Conservation (phyloP, 2,329 filamentous ascomycete genomes). For the Colletotrichum costaricense region DNA sequence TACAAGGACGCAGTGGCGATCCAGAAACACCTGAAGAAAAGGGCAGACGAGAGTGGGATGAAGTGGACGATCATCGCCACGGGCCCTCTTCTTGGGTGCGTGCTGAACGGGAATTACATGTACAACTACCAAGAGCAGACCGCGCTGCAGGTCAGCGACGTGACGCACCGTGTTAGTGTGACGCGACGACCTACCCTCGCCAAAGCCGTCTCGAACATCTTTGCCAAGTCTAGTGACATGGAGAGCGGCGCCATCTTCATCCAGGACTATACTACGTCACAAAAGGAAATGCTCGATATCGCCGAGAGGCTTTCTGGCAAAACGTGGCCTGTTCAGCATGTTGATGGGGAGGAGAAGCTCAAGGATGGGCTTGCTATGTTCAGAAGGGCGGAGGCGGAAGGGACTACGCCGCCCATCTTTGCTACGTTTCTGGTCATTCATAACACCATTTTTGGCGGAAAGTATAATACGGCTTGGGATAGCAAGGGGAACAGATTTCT, state of each 20-base stretch:
- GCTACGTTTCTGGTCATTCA: constrained; percentile 7
- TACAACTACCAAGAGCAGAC: constrained; percentile 23
- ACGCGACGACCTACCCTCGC: constrained; percentile 59
- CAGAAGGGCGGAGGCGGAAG: not conserved
- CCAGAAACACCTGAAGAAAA: constrained; percentile 20
- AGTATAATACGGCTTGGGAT: constrained; percentile 4
- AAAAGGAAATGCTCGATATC: constrained; percentile 59
- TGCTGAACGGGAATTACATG: constrained; percentile 7
- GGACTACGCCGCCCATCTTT: not conserved
- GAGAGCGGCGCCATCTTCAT: constrained; percentile 65
- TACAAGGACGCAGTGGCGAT: constrained; percentile 36
- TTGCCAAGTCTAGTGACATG: constrained; percentile 57
- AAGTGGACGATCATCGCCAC: constrained; percentile 51
- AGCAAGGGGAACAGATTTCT: not conserved
- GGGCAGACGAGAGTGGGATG: constrained; percentile 32
- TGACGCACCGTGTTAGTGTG: constrained; percentile 55
- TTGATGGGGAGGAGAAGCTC: not conserved
- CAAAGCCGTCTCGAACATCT: constrained; percentile 56
- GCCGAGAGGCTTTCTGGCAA: constrained; percentile 35
- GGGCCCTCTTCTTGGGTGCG: constrained; percentile 53
- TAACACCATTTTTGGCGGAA: not conserved
- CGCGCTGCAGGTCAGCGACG: constrained; percentile 60
- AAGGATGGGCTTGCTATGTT: constrained; percentile 6
- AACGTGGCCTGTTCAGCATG: not conserved
- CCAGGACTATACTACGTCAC: constrained; percentile 59